Conservation (phyloP, 768 basidiomycete genomes). For the Rhizopogon vulgaris region DNA sequence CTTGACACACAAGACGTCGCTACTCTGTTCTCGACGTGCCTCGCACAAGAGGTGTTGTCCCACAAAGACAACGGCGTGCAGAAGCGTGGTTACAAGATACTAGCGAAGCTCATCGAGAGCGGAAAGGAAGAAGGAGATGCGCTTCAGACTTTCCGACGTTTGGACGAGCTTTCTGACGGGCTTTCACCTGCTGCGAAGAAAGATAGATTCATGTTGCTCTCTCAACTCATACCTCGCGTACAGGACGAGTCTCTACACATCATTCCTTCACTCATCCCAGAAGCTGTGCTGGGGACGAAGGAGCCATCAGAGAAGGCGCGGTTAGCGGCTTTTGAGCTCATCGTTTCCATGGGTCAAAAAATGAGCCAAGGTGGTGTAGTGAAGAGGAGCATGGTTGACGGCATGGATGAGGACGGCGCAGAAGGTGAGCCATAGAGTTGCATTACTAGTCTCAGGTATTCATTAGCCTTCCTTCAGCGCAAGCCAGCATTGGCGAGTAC, state of each 20-base stretch:
- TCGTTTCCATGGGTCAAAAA: conserved; percentile 88
- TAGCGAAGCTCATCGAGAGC: conserved; percentile 67
- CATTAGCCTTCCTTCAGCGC: conserved; percentile 32
- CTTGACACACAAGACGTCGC: conserved; percentile 56
- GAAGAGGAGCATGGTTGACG: conserved; percentile 67
- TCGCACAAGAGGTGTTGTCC: conserved; percentile 62
- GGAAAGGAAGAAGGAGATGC: conserved; percentile 50
- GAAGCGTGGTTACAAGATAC: conserved; percentile 90
- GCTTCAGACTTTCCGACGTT: conserved; percentile 52
- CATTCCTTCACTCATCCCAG: conserved; percentile 85
- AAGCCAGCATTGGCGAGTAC: conserved; percentile 83
- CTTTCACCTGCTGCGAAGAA: conserved; percentile 84
- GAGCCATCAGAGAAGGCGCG: conserved; percentile 94
- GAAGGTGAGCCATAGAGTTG: conserved; percentile 28
- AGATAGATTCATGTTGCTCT: conserved; percentile 80
- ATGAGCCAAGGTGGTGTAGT: conserved; percentile 86
- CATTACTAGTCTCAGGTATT: conserved; percentile 3
- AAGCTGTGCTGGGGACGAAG: conserved; percentile 92
- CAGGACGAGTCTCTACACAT: conserved; percentile 71
- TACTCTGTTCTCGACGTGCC: conserved; percentile 62
- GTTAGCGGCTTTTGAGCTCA: conserved; percentile 81
- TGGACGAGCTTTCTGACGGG: conserved; percentile 60
- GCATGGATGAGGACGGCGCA: conserved; percentile 69
- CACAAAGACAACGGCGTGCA: conserved; percentile 84
- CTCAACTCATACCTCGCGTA: conserved; percentile 60